phyloP scores from a whole-genome alignment of 345 rosid species.

The Passiflora organensis region DNA sequence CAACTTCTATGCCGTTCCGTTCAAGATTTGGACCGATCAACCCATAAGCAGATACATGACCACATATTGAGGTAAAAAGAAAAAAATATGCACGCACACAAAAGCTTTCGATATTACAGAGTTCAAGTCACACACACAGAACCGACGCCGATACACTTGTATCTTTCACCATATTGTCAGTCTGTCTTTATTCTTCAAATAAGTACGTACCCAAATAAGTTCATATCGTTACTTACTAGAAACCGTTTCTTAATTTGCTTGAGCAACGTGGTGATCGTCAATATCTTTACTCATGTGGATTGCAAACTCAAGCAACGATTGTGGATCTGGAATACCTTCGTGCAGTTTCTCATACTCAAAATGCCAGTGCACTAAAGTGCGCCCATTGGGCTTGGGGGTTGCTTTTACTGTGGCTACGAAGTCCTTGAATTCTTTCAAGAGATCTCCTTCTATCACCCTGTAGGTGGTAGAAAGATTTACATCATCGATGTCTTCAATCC shows the following conservation, averaged over 20 bases:
- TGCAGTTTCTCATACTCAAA: constrained; percentile 2
- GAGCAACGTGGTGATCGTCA: constrained; percentile 10
- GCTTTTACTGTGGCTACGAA: constrained; percentile 14
- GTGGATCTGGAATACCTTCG: constrained; percentile 10
- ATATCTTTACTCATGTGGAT: constrained; percentile 17
- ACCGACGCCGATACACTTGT: no score
- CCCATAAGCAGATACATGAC: no score
- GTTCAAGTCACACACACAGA: no score
- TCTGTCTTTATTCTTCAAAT: no score
- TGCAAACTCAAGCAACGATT: not conserved
- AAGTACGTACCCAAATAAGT: not conserved
- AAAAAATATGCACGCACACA: no score
- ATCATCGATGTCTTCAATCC: constrained; percentile 30
- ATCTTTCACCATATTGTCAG: no score
- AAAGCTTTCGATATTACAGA: no score
- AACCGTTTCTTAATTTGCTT: not conserved
- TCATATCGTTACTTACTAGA: not conserved
- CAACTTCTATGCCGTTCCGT: not conserved
- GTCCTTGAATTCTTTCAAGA: constrained; percentile 30
- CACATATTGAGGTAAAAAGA: no score
- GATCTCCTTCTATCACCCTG: constrained; percentile 34
- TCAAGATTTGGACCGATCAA: not conserved
- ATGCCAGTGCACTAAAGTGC: constrained; percentile 2
- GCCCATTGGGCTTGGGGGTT: constrained; percentile 13
- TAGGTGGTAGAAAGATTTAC: constrained; percentile 27